Evolutionary conservation across 257 asterid species (phyloP).

Genomic region (Linaria vulgaris): DNA sequence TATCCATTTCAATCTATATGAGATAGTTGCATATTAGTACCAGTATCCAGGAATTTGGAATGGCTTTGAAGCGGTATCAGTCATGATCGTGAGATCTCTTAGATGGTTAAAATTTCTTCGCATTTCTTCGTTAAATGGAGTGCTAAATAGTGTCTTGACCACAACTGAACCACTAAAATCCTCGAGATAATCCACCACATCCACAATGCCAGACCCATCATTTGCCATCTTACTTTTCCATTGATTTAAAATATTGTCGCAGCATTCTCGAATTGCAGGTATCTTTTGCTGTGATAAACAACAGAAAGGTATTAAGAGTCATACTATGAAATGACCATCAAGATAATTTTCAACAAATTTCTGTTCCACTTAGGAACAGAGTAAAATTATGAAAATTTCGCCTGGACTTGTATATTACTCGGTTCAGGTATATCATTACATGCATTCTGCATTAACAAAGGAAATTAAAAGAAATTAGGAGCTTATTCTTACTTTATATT

Average conservation of each 20-base stretch:
- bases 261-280: slow-evolving; percentile 14
- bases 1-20: too few species aligned
- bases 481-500: too few species aligned
- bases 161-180: not conserved
- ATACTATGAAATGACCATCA: too few species aligned
- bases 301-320: too few species aligned
- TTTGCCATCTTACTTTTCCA: slow-evolving; percentile 12
- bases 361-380: too few species aligned
- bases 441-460: too few species aligned
- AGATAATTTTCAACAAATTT: too few species aligned
- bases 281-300: slow-evolving; percentile 24
- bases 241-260: slow-evolving; percentile 6
- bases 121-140: slow-evolving; percentile 1
- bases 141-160: not conserved
- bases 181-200: slow-evolving; percentile 8
- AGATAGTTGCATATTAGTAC: not conserved
- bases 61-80: slow-evolving; percentile 13
- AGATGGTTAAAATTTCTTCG: slow-evolving; percentile 13
- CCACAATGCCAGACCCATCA: not conserved
- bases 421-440: too few species aligned
- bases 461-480: too few species aligned
- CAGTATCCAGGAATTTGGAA: slow-evolving; percentile 26
- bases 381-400: too few species aligned
- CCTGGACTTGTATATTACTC: too few species aligned
- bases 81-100: slow-evolving; percentile 15